Conservation (phyloP, 371 early-diverging fungal species). For the Actinomucor elegans region DNA sequence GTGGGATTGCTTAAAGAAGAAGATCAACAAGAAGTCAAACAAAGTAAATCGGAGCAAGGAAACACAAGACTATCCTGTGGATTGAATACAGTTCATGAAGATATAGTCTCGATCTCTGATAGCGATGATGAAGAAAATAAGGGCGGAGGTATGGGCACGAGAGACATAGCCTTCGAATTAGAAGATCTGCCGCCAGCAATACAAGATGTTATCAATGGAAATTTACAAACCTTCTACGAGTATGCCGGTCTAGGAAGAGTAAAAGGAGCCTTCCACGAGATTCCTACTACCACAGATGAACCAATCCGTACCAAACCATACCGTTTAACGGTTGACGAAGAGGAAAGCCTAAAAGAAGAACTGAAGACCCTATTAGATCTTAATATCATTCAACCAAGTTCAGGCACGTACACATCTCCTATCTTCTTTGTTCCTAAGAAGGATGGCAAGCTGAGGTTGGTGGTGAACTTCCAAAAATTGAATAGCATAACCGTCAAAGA, state of each 20-base stretch:
- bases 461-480: conserved; percentile 28
- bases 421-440: conserved; percentile 49
- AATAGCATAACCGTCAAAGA: conserved; percentile 39
- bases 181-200: not conserved
- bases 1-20: not conserved
- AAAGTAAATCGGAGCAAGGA: not conserved
- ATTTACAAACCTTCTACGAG: not conserved
- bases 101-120: not conserved
- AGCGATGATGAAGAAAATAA: not conserved
- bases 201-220: not conserved
- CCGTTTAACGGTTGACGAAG: conserved; percentile 11
- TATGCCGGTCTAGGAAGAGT: conserved; percentile 6
- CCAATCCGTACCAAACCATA: conserved; percentile 7
- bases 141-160: not conserved
- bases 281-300: not conserved
- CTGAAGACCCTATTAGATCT: conserved; percentile 4
- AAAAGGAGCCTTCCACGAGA: not conserved
- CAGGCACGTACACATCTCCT: conserved; percentile 25
- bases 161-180: not conserved
- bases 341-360: conserved; percentile 6
- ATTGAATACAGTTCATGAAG: not conserved
- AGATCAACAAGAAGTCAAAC: not conserved
- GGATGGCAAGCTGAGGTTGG: conserved; percentile 35
- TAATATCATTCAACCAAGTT: conserved; percentile 12
- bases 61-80: too few species aligned